Evolutionary conservation across 345 rosid genomes (phyloP).

Genomic region (Streptanthus diversifolius): DNA sequence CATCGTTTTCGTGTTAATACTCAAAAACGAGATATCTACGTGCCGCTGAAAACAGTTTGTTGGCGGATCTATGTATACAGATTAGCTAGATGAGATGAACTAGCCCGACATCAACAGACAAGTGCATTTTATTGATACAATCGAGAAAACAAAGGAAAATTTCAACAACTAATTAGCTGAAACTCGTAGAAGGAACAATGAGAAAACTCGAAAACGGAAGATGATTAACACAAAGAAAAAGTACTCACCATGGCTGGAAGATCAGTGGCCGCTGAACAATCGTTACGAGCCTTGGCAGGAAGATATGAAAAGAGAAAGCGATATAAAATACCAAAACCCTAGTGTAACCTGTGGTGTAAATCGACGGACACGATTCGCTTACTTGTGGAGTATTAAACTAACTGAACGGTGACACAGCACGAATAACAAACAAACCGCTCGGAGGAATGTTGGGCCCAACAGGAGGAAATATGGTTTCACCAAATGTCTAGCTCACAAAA

Average conservation of each 20-base stretch:
- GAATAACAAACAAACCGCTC: not conserved
- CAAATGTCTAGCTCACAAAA: not conserved
- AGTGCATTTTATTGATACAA: not conserved
- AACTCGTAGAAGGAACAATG: not conserved
- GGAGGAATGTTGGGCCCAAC: not conserved
- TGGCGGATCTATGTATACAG: not conserved
- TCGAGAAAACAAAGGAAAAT: not conserved
- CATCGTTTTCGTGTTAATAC: not conserved
- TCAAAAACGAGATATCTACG: not conserved
- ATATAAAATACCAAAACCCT: not conserved
- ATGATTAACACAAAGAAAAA: not conserved
- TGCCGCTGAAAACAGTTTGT: not conserved
- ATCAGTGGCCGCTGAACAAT: constrained; percentile 10
- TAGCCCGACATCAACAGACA: not conserved
- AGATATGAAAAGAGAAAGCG: not conserved
- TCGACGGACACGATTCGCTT: not conserved
- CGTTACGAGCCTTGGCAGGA: not conserved
- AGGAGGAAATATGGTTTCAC: not conserved
- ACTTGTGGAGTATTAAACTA: not conserved
- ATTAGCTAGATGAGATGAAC: not conserved
- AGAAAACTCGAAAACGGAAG: not conserved
- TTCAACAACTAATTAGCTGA: not conserved
- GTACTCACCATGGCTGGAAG: not conserved
- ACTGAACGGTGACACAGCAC: not conserved
- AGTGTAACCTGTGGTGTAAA: not conserved